Evolutionary conservation across 768 basidiomycete genomes (phyloP).

Genomic region (Leccinum arenicola): DNA sequence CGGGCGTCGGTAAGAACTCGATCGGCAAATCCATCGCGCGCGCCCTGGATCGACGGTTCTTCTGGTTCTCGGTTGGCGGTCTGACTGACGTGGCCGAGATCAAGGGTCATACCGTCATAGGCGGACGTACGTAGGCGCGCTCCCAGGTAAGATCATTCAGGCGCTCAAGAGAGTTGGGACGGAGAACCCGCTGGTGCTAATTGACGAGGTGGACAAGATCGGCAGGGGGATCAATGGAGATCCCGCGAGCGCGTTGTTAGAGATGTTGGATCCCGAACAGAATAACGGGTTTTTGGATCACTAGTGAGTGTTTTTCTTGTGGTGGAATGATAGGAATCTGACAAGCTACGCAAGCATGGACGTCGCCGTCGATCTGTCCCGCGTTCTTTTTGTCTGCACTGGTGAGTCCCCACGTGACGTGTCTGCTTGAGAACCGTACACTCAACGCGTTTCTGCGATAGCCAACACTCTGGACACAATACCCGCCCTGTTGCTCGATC

Average conservation of each 20-base stretch:
- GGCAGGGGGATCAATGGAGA: conserved; percentile 90
- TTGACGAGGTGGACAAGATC: conserved; percentile 97
- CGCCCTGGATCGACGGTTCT: conserved; percentile 89
- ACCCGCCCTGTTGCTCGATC: conserved; percentile 88
- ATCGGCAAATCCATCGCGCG: conserved; percentile 95
- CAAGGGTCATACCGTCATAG: conserved; percentile 74
- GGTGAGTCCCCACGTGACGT: conserved; percentile 32
- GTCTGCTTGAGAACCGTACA: conserved; percentile 8
- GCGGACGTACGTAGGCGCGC: conserved; percentile 92
- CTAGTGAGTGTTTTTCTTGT: conserved; percentile 58
- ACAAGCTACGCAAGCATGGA: conserved; percentile 67
- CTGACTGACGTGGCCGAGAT: conserved; percentile 98
- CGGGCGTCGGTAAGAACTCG: conserved; percentile 96
- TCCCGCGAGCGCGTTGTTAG: conserved; percentile 84
- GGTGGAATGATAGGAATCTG: background rate
- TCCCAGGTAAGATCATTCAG: conserved; percentile 95
- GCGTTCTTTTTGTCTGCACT: conserved; percentile 97
- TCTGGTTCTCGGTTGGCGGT: conserved; percentile 95
- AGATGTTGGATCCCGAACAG: conserved; percentile 95
- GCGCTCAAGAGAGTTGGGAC: conserved; percentile 91
- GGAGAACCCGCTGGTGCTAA: conserved; percentile 90
- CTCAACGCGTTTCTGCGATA: conserved; percentile 8
- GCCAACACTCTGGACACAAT: conserved; percentile 94
- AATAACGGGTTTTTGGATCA: conserved; percentile 94
- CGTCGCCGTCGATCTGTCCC: conserved; percentile 92